These are phyloP conservation scores for Lasiosphaeriaceae sp. DNA, from an alignment of 495 filamentous ascomycete species.

Conservation along the genomic window DNA sequence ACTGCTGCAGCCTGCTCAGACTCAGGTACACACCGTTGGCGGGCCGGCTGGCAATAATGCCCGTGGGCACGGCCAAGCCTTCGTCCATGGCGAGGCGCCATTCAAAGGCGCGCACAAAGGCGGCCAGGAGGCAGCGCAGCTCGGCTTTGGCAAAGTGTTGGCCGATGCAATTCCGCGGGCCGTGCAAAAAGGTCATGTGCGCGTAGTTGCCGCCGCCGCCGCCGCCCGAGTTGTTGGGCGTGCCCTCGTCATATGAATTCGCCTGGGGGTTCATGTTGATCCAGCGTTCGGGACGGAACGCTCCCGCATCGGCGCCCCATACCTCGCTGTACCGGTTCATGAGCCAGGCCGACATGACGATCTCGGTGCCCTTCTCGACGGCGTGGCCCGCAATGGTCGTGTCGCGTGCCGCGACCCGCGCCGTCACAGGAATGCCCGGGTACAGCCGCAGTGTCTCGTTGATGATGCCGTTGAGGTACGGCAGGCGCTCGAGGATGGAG, in stretches of 20 bases:
- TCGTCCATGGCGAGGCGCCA: slow-evolving; percentile 53
- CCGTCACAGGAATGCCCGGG: slow-evolving; percentile 49
- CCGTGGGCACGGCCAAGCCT: slow-evolving; percentile 51
- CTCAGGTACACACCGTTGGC: slow-evolving; percentile 52
- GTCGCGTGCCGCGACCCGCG: slow-evolving; percentile 51
- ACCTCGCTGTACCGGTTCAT: slow-evolving; percentile 12
- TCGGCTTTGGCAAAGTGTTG: slow-evolving; percentile 74
- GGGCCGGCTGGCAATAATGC: slow-evolving; percentile 59
- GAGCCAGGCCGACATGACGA: slow-evolving; percentile 14
- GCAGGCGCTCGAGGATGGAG: slow-evolving; percentile 45
- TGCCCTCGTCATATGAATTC: neutral
- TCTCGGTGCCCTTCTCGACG: slow-evolving; percentile 15
- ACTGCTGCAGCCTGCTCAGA: too few species aligned
- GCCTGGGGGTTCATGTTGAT: slow-evolving; percentile 18
- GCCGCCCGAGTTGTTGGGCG: slow-evolving; percentile 37
- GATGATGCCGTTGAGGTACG: slow-evolving; percentile 45
- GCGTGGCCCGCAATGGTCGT: slow-evolving; percentile 8
- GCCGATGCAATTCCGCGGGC: slow-evolving; percentile 58
- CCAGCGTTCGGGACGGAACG: slow-evolving; percentile 17
- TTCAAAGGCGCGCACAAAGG: slow-evolving; percentile 64
- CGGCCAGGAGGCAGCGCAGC: slow-evolving; percentile 74
- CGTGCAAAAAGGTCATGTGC: slow-evolving; percentile 58
- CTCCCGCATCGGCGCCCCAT: slow-evolving; percentile 15
- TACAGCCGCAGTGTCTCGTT: slow-evolving; percentile 41
- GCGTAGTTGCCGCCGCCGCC: slow-evolving; percentile 50